phyloP scores from a whole-genome alignment of 2,329 filamentous ascomycete species.

The Trichoderma cornu-damae region DNA sequence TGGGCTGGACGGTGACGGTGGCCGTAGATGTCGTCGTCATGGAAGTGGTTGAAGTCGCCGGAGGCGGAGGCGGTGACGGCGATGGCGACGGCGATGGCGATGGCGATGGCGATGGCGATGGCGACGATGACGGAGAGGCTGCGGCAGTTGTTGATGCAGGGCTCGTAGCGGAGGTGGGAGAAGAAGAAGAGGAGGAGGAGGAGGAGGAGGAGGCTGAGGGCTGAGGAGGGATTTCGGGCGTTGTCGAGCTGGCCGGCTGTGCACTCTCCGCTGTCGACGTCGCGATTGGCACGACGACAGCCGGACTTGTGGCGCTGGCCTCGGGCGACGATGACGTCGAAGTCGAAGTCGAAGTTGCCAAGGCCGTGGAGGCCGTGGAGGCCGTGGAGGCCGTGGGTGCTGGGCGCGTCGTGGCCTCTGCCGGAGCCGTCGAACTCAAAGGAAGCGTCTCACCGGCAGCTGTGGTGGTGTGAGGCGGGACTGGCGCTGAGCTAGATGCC shows the following conservation, averaged over 20 bases:
- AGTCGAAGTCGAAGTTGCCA: background rate
- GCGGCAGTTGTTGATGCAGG: background rate
- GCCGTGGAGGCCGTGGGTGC: background rate
- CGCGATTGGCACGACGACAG: background rate
- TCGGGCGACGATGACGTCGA: background rate
- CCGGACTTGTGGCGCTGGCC: background rate
- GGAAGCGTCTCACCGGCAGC: background rate
- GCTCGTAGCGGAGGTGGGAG: background rate
- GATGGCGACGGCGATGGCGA: background rate
- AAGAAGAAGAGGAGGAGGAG: too few species aligned
- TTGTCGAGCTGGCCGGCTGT: background rate
- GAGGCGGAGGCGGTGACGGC: background rate
- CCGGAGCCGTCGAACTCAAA: background rate
- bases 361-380: background rate
- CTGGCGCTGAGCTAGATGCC: background rate
- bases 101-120: background rate
- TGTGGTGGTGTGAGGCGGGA: background rate
- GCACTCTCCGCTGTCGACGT: background rate
- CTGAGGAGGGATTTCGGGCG: background rate
- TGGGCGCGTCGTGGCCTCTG: background rate
- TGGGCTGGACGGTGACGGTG: conserved; percentile 29
- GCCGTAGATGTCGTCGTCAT: conserved; percentile 18
- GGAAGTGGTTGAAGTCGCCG: background rate
- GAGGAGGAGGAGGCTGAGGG: too few species aligned
- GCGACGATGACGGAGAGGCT: background rate